A percentile compares a stretch with the other conserved stretches of the same genome.
Evolutionary conservation across 257 asterid genomes (phyloP).

Genomic region (Solanum infundibuliforme): DNA sequence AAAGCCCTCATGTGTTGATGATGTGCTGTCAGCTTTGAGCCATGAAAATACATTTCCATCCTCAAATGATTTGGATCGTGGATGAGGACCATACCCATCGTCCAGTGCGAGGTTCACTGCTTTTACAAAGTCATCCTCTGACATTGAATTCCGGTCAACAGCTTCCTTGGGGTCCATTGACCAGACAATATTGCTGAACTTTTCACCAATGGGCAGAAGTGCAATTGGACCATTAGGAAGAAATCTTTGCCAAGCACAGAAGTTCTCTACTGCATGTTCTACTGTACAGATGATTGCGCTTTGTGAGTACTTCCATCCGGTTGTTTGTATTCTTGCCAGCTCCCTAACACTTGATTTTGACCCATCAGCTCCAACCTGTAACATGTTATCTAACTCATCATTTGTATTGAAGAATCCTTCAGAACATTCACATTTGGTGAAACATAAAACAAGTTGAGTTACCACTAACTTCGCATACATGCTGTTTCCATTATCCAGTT

Average conservation of each 20-base stretch:
- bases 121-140: conserved; percentile 51
- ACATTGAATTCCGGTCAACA: conserved; percentile 42
- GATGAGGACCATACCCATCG: conserved; percentile 73
- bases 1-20: conserved; percentile 51
- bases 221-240: conserved; percentile 89
- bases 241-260: conserved; percentile 92
- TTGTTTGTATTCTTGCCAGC: conserved; percentile 71
- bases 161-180: conserved; percentile 85
- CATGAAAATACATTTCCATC: conserved; percentile 38
- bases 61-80: conserved; percentile 35
- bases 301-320: conserved; percentile 92
- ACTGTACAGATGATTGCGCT: conserved; percentile 87
- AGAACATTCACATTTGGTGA: not conserved
- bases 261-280: conserved; percentile 47
- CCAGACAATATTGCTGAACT: conserved; percentile 94
- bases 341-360: conserved; percentile 89
- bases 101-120: conserved; percentile 64
- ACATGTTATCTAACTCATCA: not conserved
- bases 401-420: not conserved
- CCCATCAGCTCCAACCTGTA: conserved; percentile 96
- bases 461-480: conserved; percentile 84
- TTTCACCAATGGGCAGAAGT: conserved; percentile 76
- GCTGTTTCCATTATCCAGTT: conserved; percentile 61
- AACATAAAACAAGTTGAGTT: conserved; percentile 1
- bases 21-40: conserved; percentile 33